These are phyloP conservation scores for Fusarium chaquense DNA, from an alignment of 2,329 filamentous ascomycete species.

Conservation along the genomic window DNA sequence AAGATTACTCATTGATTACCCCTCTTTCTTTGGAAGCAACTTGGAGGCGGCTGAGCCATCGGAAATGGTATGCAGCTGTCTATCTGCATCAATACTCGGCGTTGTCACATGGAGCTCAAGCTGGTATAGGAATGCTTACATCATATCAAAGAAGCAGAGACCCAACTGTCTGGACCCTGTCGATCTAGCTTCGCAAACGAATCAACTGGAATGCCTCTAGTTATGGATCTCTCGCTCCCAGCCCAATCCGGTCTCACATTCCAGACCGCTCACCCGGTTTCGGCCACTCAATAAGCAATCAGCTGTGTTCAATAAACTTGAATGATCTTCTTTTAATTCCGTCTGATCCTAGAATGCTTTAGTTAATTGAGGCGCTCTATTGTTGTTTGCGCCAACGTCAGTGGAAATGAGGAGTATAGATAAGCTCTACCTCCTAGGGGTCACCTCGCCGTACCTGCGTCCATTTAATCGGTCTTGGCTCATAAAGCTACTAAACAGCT, in stretches of 20 bases:
- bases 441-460: not conserved
- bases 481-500: too few relatives aligned
- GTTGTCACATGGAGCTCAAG: not conserved
- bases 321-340: conserved; percentile 4
- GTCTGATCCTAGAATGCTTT: not conserved
- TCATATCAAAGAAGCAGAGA: not conserved
- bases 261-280: conserved; percentile 1
- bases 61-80: not conserved
- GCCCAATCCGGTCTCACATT: conserved; percentile 17
- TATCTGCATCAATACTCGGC: not conserved
- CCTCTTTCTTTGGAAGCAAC: not conserved
- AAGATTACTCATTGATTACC: not conserved
- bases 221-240: conserved; percentile 12
- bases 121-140: not conserved
- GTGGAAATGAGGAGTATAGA: not conserved
- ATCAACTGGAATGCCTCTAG: conserved; percentile 10
- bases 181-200: not conserved
- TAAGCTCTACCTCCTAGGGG: not conserved
- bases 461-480: not conserved
- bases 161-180: not conserved
- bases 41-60: not conserved
- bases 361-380: not conserved
- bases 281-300: not conserved
- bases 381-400: not conserved
- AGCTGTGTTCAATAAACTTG: not conserved